A percentile compares a stretch with the other conserved stretches of the same genome.
phyloP scores from a whole-genome alignment of 78 protist species.

The Dictyostelium discoideum region DNA sequence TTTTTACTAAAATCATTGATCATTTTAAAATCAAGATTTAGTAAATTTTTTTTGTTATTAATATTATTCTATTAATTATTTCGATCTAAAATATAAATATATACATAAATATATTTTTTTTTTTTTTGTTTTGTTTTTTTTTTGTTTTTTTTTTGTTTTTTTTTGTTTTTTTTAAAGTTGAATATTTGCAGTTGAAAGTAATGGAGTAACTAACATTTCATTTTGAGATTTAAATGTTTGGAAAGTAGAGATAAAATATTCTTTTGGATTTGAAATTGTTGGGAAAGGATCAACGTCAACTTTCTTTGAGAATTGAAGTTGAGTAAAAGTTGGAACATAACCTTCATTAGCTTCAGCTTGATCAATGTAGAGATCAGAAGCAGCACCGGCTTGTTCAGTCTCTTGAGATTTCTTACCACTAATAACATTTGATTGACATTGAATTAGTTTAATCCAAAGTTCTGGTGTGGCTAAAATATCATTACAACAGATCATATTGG shows the following conservation, averaged over 20 bases:
- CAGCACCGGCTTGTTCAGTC: not conserved
- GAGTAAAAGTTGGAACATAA: constrained; percentile 63
- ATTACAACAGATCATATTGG: constrained; percentile 5
- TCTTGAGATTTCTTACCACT: not conserved
- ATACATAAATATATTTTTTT: too few species aligned
- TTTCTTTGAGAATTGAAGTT: constrained; percentile 65
- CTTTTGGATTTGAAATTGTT: constrained; percentile 1
- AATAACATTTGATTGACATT: constrained; percentile 24
- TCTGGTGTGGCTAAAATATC: constrained; percentile 11
- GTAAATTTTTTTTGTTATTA: not conserved
- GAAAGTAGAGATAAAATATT: not conserved
- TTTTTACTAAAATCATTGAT: not conserved
- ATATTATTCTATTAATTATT: not conserved
- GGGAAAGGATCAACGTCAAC: constrained; percentile 69
- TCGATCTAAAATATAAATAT: not conserved
- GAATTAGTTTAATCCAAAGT: constrained; percentile 28
- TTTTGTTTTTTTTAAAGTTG: not conserved
- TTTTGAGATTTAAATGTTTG: not conserved
- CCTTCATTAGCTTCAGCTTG: constrained; percentile 34
- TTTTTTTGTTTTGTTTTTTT: not conserved
- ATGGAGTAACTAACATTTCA: not conserved
- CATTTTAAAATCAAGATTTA: not conserved
- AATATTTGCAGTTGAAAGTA: not conserved
- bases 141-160: not conserved
- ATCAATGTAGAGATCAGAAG: not conserved